Conservation (phyloP, 2,329 filamentous ascomycete genomes). For the Fusarium sp. region DNA sequence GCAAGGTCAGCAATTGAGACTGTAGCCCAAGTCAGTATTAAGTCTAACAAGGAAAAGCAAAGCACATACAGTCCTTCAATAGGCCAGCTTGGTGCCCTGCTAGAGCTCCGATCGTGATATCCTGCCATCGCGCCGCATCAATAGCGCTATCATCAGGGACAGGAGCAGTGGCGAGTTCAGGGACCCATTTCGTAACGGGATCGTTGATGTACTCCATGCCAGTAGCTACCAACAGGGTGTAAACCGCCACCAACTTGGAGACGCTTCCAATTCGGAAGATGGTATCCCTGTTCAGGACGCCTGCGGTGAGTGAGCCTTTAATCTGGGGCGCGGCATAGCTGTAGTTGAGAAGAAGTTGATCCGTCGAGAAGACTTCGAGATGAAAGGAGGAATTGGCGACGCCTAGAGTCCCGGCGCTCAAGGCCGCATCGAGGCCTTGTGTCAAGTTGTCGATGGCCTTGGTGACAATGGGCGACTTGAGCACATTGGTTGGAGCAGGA, state of each 20-base stretch:
- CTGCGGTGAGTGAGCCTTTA: slow-evolving; percentile 5
- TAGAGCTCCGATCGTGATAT: slow-evolving; percentile 8
- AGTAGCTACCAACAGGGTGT: neutral
- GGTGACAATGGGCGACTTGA: neutral
- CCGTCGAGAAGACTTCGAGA: slow-evolving; percentile 11
- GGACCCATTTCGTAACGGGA: slow-evolving; percentile 15
- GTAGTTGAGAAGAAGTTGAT: neutral
- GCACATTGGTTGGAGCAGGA: neutral
- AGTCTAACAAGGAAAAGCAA: neutral
- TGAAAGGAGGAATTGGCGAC: slow-evolving; percentile 11
- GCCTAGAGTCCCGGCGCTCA: neutral
- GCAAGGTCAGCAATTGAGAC: neutral
- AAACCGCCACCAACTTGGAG: slow-evolving; percentile 7
- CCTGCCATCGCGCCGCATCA: neutral
- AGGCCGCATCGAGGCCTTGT: neutral
- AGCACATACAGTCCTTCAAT: neutral
- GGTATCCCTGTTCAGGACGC: neutral
- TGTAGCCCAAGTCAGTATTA: neutral
- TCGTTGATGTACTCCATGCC: slow-evolving; percentile 11
- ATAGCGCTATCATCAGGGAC: neutral
- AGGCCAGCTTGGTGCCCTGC: slow-evolving; percentile 1
- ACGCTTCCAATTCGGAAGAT: slow-evolving; percentile 16
- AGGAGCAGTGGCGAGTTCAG: slow-evolving; percentile 1
- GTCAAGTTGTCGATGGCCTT: neutral
- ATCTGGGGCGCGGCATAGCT: slow-evolving; percentile 8